phyloP scores from a whole-genome alignment of 345 rosid genomes.

The Pseudoturritis turrita region DNA sequence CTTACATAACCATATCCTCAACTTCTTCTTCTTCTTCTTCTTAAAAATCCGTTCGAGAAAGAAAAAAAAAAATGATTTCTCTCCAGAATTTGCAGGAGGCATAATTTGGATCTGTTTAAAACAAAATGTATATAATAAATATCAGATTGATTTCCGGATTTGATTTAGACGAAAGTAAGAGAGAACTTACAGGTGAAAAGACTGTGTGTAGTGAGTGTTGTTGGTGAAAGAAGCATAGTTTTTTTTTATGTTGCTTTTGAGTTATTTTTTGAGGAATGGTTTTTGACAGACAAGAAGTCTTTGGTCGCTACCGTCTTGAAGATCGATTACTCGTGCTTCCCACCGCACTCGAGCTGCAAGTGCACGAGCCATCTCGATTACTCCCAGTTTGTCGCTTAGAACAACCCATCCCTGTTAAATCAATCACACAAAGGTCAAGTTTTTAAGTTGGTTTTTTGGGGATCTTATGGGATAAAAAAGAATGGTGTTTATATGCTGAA shows the following conservation, averaged over 20 bases:
- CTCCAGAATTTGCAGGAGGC: slow-evolving; percentile 19
- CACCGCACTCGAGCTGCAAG: slow-evolving; percentile 78
- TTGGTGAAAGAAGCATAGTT: slow-evolving; percentile 4
- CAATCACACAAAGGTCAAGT: slow-evolving; percentile 5
- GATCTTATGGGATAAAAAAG: background rate
- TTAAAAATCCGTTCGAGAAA: background rate
- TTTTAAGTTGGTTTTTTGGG: background rate
- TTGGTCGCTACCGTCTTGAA: slow-evolving; percentile 93
- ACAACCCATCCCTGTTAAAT: slow-evolving; percentile 84
- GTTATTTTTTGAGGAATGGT: slow-evolving; percentile 76
- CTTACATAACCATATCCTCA: slow-evolving; percentile 5
- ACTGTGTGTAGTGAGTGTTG: slow-evolving; percentile 26
- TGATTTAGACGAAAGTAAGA: background rate
- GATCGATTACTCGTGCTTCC: slow-evolving; percentile 97
- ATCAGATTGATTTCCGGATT: background rate
- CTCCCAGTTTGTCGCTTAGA: slow-evolving; percentile 65
- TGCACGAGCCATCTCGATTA: slow-evolving; percentile 73
- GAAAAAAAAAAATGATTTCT: background rate
- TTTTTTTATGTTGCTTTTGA: background rate
- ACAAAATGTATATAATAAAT: background rate
- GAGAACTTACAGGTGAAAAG: slow-evolving; percentile 19
- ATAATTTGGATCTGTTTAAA: slow-evolving; percentile 13
- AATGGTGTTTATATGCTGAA: slow-evolving; percentile 25
- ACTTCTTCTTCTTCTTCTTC: slow-evolving; percentile 16
- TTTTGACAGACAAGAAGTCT: slow-evolving; percentile 95